phyloP scores from a whole-genome alignment of 768 basidiomycete genomes.

The Tephrocybe sp. region DNA sequence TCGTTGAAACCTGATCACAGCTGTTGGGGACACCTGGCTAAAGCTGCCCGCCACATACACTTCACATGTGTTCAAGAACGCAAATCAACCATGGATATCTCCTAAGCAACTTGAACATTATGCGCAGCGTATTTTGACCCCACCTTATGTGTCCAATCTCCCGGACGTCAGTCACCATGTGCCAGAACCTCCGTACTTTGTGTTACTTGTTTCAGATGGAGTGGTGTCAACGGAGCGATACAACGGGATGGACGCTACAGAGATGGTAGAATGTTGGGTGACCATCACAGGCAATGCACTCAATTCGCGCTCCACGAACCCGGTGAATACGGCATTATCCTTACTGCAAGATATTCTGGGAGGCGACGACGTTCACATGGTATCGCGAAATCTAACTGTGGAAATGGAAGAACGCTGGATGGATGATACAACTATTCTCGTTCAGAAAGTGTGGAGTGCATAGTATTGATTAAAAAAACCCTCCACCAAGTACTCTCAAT shows the following conservation, averaged over 20 bases:
- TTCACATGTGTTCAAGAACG: slow-evolving; percentile 4
- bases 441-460: slow-evolving; percentile 26
- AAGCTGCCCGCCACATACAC: slow-evolving; percentile 36
- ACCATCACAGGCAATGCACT: slow-evolving; percentile 4
- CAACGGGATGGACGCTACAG: slow-evolving; percentile 8
- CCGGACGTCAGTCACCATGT: slow-evolving; percentile 39
- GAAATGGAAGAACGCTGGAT: slow-evolving; percentile 46
- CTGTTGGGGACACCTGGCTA: slow-evolving; percentile 45
- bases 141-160: slow-evolving; percentile 44
- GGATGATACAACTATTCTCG: slow-evolving; percentile 45
- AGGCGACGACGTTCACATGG: slow-evolving; percentile 29
- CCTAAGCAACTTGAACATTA: slow-evolving; percentile 30
- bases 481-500: neutral
- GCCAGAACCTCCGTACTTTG: slow-evolving; percentile 30
- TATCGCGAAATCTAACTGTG: slow-evolving; percentile 43
- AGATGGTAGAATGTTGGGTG: slow-evolving; percentile 7
- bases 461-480: neutral
- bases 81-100: slow-evolving; percentile 32
- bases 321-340: slow-evolving; percentile 33
- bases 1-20: slow-evolving; percentile 21
- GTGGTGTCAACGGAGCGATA: slow-evolving; percentile 21
- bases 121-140: slow-evolving; percentile 34
- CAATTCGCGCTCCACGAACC: slow-evolving; percentile 1
- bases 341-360: slow-evolving; percentile 44
- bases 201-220: slow-evolving; percentile 45